Percentiles rank a stretch among this genome's conserved stretches.
Evolutionary conservation across 2,329 filamentous ascomycete genomes (phyloP).

Genomic region (Colletotrichum sidae): DNA sequence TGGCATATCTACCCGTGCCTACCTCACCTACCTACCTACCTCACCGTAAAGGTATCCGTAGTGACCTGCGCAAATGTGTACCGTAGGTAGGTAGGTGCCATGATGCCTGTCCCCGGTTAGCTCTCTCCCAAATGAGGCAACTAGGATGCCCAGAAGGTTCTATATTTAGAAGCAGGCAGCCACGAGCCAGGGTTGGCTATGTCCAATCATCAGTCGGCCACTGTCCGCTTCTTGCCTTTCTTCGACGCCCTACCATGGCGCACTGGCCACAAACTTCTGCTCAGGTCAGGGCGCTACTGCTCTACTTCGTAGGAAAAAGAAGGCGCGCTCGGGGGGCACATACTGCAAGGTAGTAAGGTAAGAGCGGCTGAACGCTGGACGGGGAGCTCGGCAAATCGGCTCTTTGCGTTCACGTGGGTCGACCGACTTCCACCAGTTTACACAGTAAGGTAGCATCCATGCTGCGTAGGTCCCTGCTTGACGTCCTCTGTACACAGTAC

Average conservation of each 20-base stretch:
- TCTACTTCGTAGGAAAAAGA: slow-evolving; percentile 22
- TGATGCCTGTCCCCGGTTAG: too few relatives aligned
- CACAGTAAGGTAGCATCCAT: too few relatives aligned
- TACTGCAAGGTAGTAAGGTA: background rate
- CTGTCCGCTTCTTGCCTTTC: slow-evolving; percentile 26
- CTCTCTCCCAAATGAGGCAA: slow-evolving; percentile 14
- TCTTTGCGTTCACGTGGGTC: background rate
- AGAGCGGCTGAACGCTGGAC: background rate
- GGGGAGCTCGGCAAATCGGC: slow-evolving; percentile 31
- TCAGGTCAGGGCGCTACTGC: slow-evolving; percentile 3
- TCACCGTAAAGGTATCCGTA: slow-evolving; percentile 3
- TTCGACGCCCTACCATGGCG: background rate
- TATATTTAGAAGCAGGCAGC: slow-evolving; percentile 30
- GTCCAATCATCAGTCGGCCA: slow-evolving; percentile 19
- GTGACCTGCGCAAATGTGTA: too few relatives aligned
- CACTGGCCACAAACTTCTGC: background rate
- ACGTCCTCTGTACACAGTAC: too few relatives aligned
- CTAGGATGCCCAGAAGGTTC: background rate
- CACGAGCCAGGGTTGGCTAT: slow-evolving; percentile 2
- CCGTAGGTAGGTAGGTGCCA: too few relatives aligned
- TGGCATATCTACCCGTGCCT: too few relatives aligned
- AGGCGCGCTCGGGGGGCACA: background rate
- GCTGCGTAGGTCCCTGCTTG: too few relatives aligned
- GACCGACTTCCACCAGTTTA: background rate
- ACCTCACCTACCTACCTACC: background rate